Conservation (phyloP, 2,329 filamentous ascomycete genomes). For the Tolypocladium endophyticum region DNA sequence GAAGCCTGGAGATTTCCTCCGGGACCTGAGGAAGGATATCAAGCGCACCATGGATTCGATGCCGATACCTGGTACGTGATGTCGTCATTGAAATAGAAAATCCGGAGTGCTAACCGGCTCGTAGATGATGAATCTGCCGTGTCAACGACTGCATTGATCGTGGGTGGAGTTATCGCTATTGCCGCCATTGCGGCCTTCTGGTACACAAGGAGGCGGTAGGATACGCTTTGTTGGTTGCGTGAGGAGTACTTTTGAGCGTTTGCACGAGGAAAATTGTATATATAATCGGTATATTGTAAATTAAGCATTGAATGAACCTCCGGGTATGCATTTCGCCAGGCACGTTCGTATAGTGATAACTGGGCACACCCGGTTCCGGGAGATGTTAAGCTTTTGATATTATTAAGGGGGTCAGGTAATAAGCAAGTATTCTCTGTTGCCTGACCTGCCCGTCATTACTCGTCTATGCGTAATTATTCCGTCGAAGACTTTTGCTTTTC, state of each 20-base stretch:
- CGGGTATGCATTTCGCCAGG: background rate
- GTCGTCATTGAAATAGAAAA: rapidly evolving
- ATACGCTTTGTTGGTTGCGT: background rate
- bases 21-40: conserved; percentile 28
- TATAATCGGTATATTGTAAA: background rate
- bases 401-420: no score
- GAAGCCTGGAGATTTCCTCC: conserved; percentile 34
- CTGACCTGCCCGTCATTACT: background rate
- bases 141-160: conserved; percentile 19
- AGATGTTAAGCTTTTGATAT: background rate
- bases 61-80: conserved; percentile 18
- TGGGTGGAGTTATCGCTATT: conserved; percentile 24
- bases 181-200: conserved; percentile 27
- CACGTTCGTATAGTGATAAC: background rate
- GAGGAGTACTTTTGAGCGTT: background rate
- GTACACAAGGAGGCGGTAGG: conserved; percentile 21
- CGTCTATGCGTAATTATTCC: background rate
- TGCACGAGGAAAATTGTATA: conserved; percentile 3
- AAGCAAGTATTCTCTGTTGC: background rate
- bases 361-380: background rate
- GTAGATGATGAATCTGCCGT: conserved; percentile 19
- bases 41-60: conserved; percentile 23
- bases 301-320: background rate
- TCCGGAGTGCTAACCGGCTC: conserved; percentile 10
- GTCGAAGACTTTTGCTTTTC: background rate